phyloP scores from a whole-genome alignment of 2,329 filamentous ascomycete species.

The Talaromyces sp. region DNA sequence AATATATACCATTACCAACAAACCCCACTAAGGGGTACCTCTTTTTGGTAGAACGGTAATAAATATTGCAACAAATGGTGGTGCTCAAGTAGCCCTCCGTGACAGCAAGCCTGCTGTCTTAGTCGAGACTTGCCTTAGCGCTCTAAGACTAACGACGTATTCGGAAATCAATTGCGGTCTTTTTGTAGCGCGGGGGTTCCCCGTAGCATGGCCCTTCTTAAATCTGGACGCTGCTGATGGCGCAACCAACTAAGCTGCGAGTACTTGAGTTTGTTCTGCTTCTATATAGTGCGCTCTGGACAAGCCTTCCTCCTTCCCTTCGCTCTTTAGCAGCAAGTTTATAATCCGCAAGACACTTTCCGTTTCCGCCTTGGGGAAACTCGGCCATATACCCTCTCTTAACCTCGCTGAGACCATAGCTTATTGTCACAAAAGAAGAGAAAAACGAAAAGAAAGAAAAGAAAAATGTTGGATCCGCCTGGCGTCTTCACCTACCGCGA shows the following conservation, averaged over 20 bases:
- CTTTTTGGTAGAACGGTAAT: too few species aligned
- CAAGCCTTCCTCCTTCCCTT: too few species aligned
- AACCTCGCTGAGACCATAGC: neutral
- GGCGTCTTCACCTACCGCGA: slow-evolving; percentile 6
- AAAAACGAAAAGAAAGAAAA: neutral
- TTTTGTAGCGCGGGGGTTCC: neutral
- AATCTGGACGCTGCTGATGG: too few species aligned
- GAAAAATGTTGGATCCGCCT: slow-evolving; percentile 4
- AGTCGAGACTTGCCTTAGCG: neutral
- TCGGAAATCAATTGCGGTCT: neutral
- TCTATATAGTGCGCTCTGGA: too few species aligned
- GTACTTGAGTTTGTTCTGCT: neutral
- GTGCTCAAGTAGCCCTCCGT: neutral
- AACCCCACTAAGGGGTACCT: too few species aligned
- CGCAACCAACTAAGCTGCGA: neutral
- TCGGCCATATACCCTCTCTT: neutral
- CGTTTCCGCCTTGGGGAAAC: neutral
- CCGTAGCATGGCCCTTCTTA: neutral
- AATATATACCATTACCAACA: too few species aligned
- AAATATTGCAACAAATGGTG: too few species aligned
- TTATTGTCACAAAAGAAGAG: neutral
- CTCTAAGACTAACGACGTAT: neutral
- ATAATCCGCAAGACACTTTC: neutral
- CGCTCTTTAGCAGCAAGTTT: neutral
- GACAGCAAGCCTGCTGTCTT: neutral